phyloP scores from a whole-genome alignment of 192 early-diverging fungal species.

The Coemansia sp. region DNA sequence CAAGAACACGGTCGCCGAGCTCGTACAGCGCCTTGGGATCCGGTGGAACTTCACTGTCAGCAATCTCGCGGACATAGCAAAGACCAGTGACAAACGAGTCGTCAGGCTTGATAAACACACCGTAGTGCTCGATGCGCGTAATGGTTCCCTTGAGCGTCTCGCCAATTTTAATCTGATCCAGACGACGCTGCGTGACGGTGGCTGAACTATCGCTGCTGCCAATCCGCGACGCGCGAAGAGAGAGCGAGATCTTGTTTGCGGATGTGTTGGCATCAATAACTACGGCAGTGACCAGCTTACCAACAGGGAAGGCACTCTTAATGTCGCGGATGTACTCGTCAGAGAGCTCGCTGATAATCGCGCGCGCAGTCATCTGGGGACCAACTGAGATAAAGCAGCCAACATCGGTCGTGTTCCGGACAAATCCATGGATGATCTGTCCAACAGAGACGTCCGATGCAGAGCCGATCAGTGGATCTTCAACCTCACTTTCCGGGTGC shows the following conservation, averaged over 20 bases:
- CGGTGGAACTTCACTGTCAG: constrained; percentile 71
- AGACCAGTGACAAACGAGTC: constrained; percentile 74
- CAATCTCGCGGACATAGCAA: constrained; percentile 82
- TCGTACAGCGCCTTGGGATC: constrained; percentile 68
- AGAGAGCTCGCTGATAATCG: constrained; percentile 81
- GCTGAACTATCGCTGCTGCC: constrained; percentile 27
- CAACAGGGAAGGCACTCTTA: constrained; percentile 65
- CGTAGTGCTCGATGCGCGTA: constrained; percentile 68
- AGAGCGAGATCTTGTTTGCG: constrained; percentile 64
- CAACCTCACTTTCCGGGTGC: constrained; percentile 15
- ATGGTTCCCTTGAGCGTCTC: constrained; percentile 79
- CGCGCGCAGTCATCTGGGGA: constrained; percentile 63
- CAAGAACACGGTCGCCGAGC: constrained; percentile 82
- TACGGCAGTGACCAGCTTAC: constrained; percentile 74
- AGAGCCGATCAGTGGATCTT: constrained; percentile 54
- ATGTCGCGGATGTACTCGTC: constrained; percentile 88
- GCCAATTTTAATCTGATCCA: constrained; percentile 64
- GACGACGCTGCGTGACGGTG: constrained; percentile 33
- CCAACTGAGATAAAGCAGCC: constrained; percentile 74
- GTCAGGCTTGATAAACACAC: constrained; percentile 80
- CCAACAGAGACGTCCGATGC: constrained; percentile 59
- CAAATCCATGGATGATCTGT: constrained; percentile 69
- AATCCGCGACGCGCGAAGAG: constrained; percentile 62
- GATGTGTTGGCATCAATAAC: constrained; percentile 61
- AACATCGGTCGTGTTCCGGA: constrained; percentile 66